These are phyloP conservation scores for Penicillium sumatraense DNA, from an alignment of 2,329 filamentous ascomycete genomes.

Conservation along the genomic window DNA sequence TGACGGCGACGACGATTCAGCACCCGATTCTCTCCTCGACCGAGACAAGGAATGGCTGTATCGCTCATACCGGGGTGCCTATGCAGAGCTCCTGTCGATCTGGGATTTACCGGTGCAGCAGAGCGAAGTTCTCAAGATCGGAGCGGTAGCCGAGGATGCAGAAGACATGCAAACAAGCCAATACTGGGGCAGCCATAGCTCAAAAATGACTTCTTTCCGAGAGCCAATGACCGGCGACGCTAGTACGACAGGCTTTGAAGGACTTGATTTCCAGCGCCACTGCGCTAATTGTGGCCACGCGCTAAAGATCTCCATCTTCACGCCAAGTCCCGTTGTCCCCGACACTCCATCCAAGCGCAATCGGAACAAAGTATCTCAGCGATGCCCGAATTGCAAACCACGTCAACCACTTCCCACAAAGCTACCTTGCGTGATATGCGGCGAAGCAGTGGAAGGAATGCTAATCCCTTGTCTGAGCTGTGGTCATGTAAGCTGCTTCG, in stretches of 20 bases:
- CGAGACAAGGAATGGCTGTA: constrained; percentile 53
- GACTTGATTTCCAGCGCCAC: constrained; percentile 48
- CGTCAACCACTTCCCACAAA: constrained; percentile 38
- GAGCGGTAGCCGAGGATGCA: constrained; percentile 47
- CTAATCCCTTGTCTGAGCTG: constrained; percentile 53
- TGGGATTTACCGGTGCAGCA: constrained; percentile 61
- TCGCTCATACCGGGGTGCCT: constrained; percentile 59
- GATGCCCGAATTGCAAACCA: constrained; percentile 44
- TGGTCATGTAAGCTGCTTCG: constrained; percentile 53
- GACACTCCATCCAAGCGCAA: constrained; percentile 28
- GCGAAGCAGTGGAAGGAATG: constrained; percentile 48
- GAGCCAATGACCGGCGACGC: constrained; percentile 18
- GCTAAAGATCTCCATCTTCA: constrained; percentile 43
- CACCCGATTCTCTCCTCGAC: constrained; percentile 55
- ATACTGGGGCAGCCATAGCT: constrained; percentile 30
- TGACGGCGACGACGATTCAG: constrained; percentile 53
- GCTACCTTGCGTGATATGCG: constrained; percentile 51
- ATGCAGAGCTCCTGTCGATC: constrained; percentile 62
- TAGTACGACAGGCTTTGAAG: constrained; percentile 23
- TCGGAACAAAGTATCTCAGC: constrained; percentile 19
- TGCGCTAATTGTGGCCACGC: constrained; percentile 47
- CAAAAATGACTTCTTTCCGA: constrained; percentile 31
- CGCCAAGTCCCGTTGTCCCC: constrained; percentile 19
- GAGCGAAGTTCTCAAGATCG: constrained; percentile 63
- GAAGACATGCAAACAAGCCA: constrained; percentile 24